Conservation (phyloP, 345 rosid genomes). For the Tarenaya hassleriana region DNA sequence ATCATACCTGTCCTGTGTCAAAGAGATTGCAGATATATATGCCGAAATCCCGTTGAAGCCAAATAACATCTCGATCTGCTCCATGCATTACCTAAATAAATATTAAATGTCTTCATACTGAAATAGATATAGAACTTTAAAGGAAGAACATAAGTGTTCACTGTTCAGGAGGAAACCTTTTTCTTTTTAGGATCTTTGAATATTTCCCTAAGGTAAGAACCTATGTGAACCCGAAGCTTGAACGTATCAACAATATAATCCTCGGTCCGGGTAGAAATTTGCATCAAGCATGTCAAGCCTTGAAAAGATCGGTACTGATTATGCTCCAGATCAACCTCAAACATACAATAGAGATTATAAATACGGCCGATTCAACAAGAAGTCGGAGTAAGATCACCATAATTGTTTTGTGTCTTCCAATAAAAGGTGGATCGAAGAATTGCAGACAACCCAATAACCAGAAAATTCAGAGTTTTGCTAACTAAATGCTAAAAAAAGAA, state of each 20-base stretch:
- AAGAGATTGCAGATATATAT: conserved; percentile 92
- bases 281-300: conserved; percentile 96
- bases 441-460: too few relatives aligned
- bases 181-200: conserved; percentile 85
- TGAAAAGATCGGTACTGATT: conserved; percentile 93
- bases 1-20: conserved; percentile 92
- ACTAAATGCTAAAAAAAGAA: too few relatives aligned
- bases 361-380: not conserved
- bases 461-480: too few relatives aligned
- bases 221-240: conserved; percentile 78
- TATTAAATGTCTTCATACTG: conserved; percentile 25
- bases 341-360: conserved; percentile 12
- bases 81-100: conserved; percentile 91
- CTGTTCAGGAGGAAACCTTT: conserved; percentile 49
- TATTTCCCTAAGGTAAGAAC: conserved; percentile 76
- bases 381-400: not conserved
- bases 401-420: too few relatives aligned
- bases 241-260: conserved; percentile 79
- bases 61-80: conserved; percentile 83
- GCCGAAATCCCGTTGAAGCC: conserved; percentile 99
- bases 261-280: conserved; percentile 89
- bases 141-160: not conserved
- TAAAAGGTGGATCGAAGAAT: too few relatives aligned
- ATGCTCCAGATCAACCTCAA: conserved; percentile 94
- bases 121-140: conserved; percentile 10